Percentiles rank a stretch among this genome's conserved stretches.
Evolutionary conservation across 768 basidiomycete genomes (phyloP).

Genomic region (Pleurotus sapidus): DNA sequence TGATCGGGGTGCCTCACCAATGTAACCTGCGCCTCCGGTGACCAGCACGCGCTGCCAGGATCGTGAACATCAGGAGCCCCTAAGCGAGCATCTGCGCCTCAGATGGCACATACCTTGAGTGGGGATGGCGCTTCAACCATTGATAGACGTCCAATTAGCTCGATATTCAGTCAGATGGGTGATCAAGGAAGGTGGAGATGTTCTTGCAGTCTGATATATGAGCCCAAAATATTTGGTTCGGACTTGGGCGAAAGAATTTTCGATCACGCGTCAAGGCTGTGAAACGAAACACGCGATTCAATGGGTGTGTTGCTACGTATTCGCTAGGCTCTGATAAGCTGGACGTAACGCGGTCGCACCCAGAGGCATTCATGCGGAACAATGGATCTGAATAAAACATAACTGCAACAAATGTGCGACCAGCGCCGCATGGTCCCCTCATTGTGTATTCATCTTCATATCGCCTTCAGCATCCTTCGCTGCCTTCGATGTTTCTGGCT

Average conservation of each 20-base stretch:
- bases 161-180: conserved; percentile 7
- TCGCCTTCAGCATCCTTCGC: conserved; percentile 38
- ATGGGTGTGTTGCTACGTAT: conserved; percentile 2
- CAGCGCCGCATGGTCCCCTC: background rate
- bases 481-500: conserved; percentile 10
- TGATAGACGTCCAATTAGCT: background rate
- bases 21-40: conserved; percentile 87
- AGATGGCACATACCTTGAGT: conserved; percentile 42
- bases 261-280: conserved; percentile 6
- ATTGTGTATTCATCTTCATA: conserved; percentile 46
- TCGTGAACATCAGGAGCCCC: conserved; percentile 4
- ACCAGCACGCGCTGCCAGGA: conserved; percentile 56
- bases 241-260: conserved; percentile 7
- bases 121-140: conserved; percentile 21
- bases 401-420: background rate
- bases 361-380: background rate
- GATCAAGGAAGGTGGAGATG: conserved; percentile 7
- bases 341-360: too few relatives aligned
- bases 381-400: background rate
- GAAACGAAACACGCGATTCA: conserved; percentile 2
- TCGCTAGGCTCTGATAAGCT: background rate
- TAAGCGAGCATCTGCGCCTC: conserved; percentile 7
- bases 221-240: background rate
- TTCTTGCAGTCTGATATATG: conserved; percentile 5
- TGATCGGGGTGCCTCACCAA: conserved; percentile 44